These are phyloP conservation scores for Coffea canephora DNA, from an alignment of 257 asterid genomes.

Conservation along the genomic window DNA sequence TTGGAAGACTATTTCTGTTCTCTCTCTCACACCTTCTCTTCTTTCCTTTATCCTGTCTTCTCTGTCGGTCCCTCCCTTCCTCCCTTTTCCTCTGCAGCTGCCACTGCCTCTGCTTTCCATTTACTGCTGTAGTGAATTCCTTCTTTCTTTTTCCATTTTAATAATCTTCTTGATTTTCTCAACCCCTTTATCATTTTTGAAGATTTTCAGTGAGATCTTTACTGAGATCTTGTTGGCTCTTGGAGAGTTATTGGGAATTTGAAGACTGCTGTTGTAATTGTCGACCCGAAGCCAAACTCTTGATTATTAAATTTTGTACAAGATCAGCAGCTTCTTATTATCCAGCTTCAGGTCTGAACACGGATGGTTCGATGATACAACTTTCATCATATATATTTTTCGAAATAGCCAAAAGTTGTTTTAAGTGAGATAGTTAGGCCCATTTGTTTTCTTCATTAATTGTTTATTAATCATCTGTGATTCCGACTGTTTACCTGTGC, in stretches of 20 bases:
- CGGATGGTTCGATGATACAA: not conserved
- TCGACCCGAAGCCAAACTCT: conserved; percentile 22
- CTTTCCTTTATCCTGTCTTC: conserved; percentile 20
- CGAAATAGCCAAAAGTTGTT: not conserved
- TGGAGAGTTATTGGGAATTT: conserved; percentile 2
- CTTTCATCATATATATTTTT: conserved; percentile 1
- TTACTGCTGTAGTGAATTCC: not conserved
- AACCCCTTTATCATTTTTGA: not conserved
- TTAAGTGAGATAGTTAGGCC: not conserved
- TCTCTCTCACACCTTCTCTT: conserved; percentile 1
- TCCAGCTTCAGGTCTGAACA: conserved; percentile 36
- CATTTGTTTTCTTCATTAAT: not conserved
- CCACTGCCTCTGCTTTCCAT: not conserved
- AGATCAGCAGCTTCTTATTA: conserved; percentile 16
- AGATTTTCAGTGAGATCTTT: conserved; percentile 9
- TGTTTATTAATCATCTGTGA: not conserved
- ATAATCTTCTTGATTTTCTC: not conserved
- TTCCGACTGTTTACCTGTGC: not conserved
- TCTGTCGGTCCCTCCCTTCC: conserved; percentile 22
- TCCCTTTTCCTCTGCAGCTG: not conserved
- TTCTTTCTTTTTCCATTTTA: not conserved
- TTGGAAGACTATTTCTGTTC: not conserved
- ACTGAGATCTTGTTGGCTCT: conserved; percentile 6
- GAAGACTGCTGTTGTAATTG: conserved; percentile 17
- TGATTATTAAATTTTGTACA: conserved; percentile 17